Evolutionary conservation across 371 early-diverging fungal species (phyloP), one percentile per base, ranked within the genome.

Genomic region (Mucor sp.): DNA sequence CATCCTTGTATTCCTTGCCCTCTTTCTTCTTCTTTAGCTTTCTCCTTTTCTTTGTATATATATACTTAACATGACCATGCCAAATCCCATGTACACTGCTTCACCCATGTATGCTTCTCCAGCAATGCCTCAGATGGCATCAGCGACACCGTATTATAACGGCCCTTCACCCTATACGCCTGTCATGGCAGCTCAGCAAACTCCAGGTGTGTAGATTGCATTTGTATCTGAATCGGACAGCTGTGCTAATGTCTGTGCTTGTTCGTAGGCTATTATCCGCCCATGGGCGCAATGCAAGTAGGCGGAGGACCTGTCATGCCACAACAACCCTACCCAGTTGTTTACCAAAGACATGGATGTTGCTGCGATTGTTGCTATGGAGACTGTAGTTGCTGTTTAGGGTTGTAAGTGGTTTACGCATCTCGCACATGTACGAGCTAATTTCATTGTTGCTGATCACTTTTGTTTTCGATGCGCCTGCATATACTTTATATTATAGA

Each of bases 191-290:
- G n/a, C 41, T 1, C 70, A 70, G 19, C 69, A 64, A 33, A 30
- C 60, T 14, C 17, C 63, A 43, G 70, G 70, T 70, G 58, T 6
- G 33, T n/a, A n/a, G n/a, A n/a, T n/a, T n/a, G n/a, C n/a, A n/a
- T 23, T 7, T 43, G 12, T 14, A 15, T 6, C 11, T 32, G 9
- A 48, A 7, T 4, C 12, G 0, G 12, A 19, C n/a, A 25, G n/a
- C 1, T 28, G 14, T 32, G 1, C 21, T 44, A 17, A 35, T 27
- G 14, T 12, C 4, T 8, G 33, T 28, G 6, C 3, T 2, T 27
- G 5, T 59, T 30, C n/a, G n/a, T n/a, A 67, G 71, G 63, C 1
- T 71, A 67, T 39, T 71, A 71, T 30, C 63, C 71, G 27, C 60
- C 63, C 6, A 71, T 71, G 67, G 59, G 35, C 5, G 37, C 71